Conservation (phyloP, 192 early-diverging fungal species). For the Chytriomyces hyalinus region DNA sequence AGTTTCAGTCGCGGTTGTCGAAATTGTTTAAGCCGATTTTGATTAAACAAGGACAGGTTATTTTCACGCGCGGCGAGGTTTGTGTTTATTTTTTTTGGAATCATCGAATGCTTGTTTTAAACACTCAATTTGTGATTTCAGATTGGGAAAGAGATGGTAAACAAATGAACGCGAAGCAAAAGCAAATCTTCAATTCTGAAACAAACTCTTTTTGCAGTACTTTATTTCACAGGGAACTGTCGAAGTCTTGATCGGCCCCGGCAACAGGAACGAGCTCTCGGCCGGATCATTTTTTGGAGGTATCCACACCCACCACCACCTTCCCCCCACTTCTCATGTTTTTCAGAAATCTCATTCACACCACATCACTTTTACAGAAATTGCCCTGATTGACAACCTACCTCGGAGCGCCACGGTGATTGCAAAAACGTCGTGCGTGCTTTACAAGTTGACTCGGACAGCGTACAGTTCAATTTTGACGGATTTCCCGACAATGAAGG, state of each 20-base stretch:
- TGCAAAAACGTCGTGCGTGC: constrained; percentile 27
- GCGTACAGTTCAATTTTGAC: constrained; percentile 38
- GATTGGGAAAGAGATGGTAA: too few species aligned
- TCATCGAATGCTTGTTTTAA: too few species aligned
- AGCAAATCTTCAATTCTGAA: too few species aligned
- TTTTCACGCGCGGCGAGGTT: constrained; percentile 45
- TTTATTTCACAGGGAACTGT: constrained; percentile 51
- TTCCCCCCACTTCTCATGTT: too few species aligned
- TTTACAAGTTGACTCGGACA: constrained; percentile 40
- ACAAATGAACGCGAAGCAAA: too few species aligned
- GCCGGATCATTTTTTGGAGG: constrained; percentile 50
- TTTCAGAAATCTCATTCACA: too few species aligned
- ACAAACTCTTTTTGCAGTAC: constrained; percentile 16
- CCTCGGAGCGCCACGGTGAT: constrained; percentile 49
- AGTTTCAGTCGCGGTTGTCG: constrained; percentile 46
- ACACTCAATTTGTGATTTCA: too few species aligned
- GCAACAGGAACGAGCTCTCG: constrained; percentile 26
- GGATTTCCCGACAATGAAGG: constrained; percentile 19
- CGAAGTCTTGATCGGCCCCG: constrained; percentile 41
- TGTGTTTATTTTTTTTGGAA: too few species aligned
- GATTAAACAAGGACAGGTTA: constrained; percentile 45
- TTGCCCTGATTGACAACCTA: constrained; percentile 47
- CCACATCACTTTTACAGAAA: constrained; percentile 11
- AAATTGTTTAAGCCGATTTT: constrained; percentile 39
- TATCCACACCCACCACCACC: not conserved